phyloP scores from a whole-genome alignment of 1,139 yeast genomes.

The Diutina sp. region DNA sequence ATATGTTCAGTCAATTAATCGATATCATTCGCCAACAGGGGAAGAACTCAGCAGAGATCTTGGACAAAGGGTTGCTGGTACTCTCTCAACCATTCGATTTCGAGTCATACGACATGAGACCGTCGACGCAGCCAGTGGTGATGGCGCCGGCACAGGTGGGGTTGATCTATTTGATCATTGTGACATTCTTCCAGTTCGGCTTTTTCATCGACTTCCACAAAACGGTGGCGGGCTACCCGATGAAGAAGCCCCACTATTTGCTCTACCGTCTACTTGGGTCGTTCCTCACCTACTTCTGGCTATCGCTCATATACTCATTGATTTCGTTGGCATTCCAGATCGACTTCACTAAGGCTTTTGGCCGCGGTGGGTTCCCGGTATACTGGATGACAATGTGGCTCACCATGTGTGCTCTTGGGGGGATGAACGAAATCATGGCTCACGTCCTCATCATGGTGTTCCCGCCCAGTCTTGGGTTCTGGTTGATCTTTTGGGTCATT shows the following conservation, averaged over 20 bases:
- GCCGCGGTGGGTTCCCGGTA: slow-evolving; percentile 48
- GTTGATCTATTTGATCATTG: slow-evolving; percentile 56
- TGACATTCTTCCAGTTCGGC: slow-evolving; percentile 41
- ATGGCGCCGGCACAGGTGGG: slow-evolving; percentile 67
- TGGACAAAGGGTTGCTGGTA: slow-evolving; percentile 9
- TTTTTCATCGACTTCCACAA: slow-evolving; percentile 43
- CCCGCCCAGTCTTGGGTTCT: slow-evolving; percentile 43
- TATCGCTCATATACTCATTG: slow-evolving; percentile 42
- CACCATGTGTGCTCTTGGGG: slow-evolving; percentile 50
- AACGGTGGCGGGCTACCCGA: slow-evolving; percentile 26
- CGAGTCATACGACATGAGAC: slow-evolving; percentile 32
- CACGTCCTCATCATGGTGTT: slow-evolving; percentile 27
- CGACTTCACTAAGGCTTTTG: slow-evolving; percentile 39
- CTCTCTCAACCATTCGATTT: slow-evolving; percentile 25
- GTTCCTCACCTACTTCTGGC: slow-evolving; percentile 22
- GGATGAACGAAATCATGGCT: slow-evolving; percentile 48
- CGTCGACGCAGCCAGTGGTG: slow-evolving; percentile 35
- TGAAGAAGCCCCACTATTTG: slow-evolving; percentile 25
- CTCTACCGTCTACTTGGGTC: slow-evolving; percentile 27
- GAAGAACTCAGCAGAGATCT: slow-evolving; percentile 8
- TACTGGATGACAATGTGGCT: slow-evolving; percentile 52
- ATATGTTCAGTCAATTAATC: slow-evolving; percentile 12
- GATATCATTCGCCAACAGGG: slow-evolving; percentile 2
- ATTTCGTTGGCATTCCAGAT: slow-evolving; percentile 49
- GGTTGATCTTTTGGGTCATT: slow-evolving; percentile 53